Base-by-base conservation (phyloP, 164 flowering plant genomes). In the Vitis cinerea region DNA sequence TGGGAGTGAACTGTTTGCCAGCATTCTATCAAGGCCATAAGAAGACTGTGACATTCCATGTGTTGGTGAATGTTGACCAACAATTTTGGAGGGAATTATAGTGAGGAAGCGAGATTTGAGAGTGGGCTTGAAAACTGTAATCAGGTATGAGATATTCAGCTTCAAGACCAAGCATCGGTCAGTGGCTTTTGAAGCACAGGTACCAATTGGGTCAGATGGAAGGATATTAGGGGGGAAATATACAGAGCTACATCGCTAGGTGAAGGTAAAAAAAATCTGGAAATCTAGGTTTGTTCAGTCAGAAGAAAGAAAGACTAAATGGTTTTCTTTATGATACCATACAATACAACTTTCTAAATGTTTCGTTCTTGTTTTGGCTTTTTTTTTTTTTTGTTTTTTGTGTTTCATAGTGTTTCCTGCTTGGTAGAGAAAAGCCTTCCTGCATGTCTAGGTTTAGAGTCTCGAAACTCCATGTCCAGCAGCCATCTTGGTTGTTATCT, bases 11-110 rank as follows among this genome's bases (percentile, higher is more conserved):
- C 54, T 54, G 51, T 29, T 15, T 75, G 2, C 44, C 16, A 54
- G 15, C 31, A 10, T 75, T 75, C 29, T 61, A 75, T 55, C 67
- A 70, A 66, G 78, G 67, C 5, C 71, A 62, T 44, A 71, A 57
- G 64, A 75, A 62, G 59, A 61, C 31, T 49, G 57, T 49, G 57
- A 53, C 55, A 19, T 44, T 49, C 14, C 71, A 66, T 61, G 58
- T 71, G 9, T 27, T 29, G 13, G 30, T 70, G 17, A 23, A 37
- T 15, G 52, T 52, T 2, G 14, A 48, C 54, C 54, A 51, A 51
- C 54, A 51, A 15, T 51, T 51, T 51, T 51, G 54, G 54, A 51
- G 54, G 14, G 54, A 15, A 51, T 10, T 51, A 10, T 8, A 9
- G 11, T 12, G 54, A 10, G 54, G 54, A 10, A 51, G 4, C 11